These are phyloP conservation scores for Elongisporangium senticosum DNA, from an alignment of 352 stramenopile species.

Conservation along the genomic window DNA sequence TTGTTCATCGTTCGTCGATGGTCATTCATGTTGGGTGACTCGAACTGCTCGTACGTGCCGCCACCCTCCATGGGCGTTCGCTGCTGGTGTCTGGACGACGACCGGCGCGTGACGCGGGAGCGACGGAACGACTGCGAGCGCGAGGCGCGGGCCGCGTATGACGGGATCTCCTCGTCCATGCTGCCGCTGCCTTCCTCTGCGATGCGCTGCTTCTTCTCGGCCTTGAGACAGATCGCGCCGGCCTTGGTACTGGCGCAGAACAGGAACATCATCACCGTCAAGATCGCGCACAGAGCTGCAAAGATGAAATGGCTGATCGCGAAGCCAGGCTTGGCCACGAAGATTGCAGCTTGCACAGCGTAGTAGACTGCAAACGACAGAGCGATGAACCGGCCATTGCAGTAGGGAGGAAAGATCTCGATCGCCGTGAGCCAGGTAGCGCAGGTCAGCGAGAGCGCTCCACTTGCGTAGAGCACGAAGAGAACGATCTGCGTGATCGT, in stretches of 20 bases:
- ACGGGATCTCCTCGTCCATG: slow-evolving; percentile 34
- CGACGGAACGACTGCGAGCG: slow-evolving; percentile 80
- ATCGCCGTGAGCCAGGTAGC: slow-evolving; percentile 80
- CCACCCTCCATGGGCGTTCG: slow-evolving; percentile 41
- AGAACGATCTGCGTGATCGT: slow-evolving; percentile 60
- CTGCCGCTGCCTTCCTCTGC: slow-evolving; percentile 32
- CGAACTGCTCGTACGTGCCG: slow-evolving; percentile 74
- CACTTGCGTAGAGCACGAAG: slow-evolving; percentile 65
- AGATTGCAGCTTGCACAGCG: slow-evolving; percentile 57
- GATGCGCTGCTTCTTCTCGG: slow-evolving; percentile 74
- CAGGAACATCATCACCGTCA: slow-evolving; percentile 75
- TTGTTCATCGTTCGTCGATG: slow-evolving; percentile 1
- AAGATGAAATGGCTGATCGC: slow-evolving; percentile 72
- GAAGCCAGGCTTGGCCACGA: slow-evolving; percentile 63
- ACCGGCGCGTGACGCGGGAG: slow-evolving; percentile 50
- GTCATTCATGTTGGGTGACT: slow-evolving; percentile 37
- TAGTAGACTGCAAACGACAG: slow-evolving; percentile 80
- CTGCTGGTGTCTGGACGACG: slow-evolving; percentile 48
- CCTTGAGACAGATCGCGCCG: slow-evolving; percentile 82
- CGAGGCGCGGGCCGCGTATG: slow-evolving; percentile 47
- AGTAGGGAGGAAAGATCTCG: slow-evolving; percentile 81
- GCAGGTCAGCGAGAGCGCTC: slow-evolving; percentile 64
- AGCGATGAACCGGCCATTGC: slow-evolving; percentile 56
- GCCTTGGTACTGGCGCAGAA: slow-evolving; percentile 76
- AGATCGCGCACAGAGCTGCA: slow-evolving; percentile 50